Conservation (phyloP, 139 green algal genomes). For the Nannochloris sp. region DNA sequence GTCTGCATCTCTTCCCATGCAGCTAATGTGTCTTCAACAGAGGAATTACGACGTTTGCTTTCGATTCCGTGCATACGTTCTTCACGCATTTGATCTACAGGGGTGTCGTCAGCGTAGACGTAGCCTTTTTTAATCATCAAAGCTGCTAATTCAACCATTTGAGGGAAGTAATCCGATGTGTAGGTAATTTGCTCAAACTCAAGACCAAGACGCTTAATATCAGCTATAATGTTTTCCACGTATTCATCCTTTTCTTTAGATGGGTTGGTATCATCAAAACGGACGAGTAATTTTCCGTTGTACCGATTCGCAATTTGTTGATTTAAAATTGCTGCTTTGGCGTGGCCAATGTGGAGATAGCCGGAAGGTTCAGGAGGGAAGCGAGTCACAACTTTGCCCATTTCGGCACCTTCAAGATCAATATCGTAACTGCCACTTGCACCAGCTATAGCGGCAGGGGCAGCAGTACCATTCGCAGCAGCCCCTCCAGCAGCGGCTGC, state of each 20-base stretch:
- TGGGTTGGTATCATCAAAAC: slow-evolving; percentile 99
- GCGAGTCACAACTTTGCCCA: slow-evolving; percentile 89
- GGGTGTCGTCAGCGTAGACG: slow-evolving; percentile 94
- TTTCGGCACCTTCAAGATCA: slow-evolving; percentile 58
- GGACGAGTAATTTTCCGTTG: slow-evolving; percentile 76
- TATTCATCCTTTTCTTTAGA: slow-evolving; percentile 99
- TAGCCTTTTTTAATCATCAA: slow-evolving; percentile 81
- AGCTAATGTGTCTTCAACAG: slow-evolving; percentile 76
- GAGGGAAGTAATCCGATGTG: slow-evolving; percentile 87
- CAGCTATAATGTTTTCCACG: slow-evolving; percentile 90
- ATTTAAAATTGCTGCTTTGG: slow-evolving; percentile 88
- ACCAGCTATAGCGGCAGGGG: no score
- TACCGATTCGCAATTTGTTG: slow-evolving; percentile 90
- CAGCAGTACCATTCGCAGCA: slow-evolving; percentile 13
- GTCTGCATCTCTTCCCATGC: slow-evolving; percentile 88
- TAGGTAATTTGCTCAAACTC: slow-evolving; percentile 70
- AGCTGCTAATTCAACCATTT: slow-evolving; percentile 64
- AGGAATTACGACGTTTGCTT: slow-evolving; percentile 50
- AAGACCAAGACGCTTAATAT: slow-evolving; percentile 79
- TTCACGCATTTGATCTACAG: slow-evolving; percentile 82
- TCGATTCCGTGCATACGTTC: slow-evolving; percentile 83
- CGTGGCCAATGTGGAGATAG: slow-evolving; percentile 95
- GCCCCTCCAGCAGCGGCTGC: slow-evolving; percentile 16
- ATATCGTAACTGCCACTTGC: slow-evolving; percentile 75
- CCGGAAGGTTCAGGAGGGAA: slow-evolving; percentile 96